phyloP scores from a whole-genome alignment of 306 rosid genomes.

The Alnus glutinosa region DNA sequence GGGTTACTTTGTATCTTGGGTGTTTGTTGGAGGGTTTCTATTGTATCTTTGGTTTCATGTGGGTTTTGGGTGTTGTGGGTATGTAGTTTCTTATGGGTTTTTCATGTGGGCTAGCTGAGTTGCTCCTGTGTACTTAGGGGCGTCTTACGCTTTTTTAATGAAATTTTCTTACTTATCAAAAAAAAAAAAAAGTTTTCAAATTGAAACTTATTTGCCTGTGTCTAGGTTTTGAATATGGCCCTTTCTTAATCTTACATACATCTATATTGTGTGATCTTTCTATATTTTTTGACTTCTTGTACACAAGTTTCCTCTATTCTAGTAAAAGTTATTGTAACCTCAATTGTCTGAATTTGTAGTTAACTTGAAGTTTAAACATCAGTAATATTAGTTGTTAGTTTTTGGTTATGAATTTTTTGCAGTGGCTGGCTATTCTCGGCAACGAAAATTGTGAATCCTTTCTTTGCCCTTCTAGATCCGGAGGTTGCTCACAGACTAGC shows the following conservation, averaged over 20 bases:
- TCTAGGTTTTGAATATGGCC: neutral
- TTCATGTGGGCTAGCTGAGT: too few species aligned
- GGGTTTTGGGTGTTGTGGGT: too few species aligned
- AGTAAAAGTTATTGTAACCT: neutral
- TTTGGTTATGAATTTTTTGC: slow-evolving; percentile 40
- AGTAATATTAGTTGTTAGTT: slow-evolving; percentile 30
- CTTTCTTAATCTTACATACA: neutral
- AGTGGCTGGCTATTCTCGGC: slow-evolving; percentile 98
- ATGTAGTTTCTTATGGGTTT: too few species aligned
- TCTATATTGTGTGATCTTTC: neutral
- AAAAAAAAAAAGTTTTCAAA: neutral
- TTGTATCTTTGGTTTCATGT: too few species aligned
- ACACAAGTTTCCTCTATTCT: neutral
- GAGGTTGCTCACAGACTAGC: slow-evolving; percentile 84
- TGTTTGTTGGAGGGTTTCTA: too few species aligned
- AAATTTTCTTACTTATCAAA: too few species aligned
- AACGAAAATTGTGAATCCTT: slow-evolving; percentile 87
- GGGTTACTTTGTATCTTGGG: too few species aligned
- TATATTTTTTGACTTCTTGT: neutral
- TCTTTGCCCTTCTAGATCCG: slow-evolving; percentile 88
- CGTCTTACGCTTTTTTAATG: too few species aligned
- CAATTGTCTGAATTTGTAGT: slow-evolving; percentile 9
- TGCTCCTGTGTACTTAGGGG: too few species aligned
- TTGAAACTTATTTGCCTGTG: neutral
- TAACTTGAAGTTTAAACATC: slow-evolving; percentile 18